These are phyloP conservation scores for Lophium mytilinum DNA, from an alignment of 495 filamentous ascomycete species.

Conservation along the genomic window DNA sequence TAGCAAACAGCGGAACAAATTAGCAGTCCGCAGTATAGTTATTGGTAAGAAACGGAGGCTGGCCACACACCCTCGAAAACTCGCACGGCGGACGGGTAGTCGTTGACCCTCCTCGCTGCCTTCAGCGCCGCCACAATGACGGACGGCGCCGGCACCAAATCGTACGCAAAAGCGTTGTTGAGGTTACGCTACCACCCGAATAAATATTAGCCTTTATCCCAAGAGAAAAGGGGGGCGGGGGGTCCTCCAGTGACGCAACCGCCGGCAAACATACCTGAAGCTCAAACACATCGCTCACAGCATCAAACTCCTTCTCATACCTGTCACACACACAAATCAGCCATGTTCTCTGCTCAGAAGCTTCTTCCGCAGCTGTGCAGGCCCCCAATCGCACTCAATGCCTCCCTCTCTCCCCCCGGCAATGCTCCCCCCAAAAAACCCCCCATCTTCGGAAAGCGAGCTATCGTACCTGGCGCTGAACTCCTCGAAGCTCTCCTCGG, in stretches of 20 bases:
- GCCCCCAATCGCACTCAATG: background rate
- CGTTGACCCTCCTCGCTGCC: slow-evolving; percentile 92
- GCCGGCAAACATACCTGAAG: slow-evolving; percentile 70
- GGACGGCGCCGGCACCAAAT: slow-evolving; percentile 90
- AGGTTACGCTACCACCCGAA: slow-evolving; percentile 72
- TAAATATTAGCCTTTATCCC: slow-evolving; percentile 4
- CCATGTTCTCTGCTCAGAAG: slow-evolving; percentile 16
- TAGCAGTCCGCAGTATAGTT: background rate
- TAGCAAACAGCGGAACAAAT: slow-evolving; percentile 32
- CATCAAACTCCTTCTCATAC: slow-evolving; percentile 98
- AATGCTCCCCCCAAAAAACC: background rate
- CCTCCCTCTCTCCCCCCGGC: background rate
- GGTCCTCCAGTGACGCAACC: background rate
- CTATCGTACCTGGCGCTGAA: slow-evolving; percentile 86
- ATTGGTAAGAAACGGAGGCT: background rate
- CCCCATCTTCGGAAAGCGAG: background rate
- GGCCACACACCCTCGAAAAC: slow-evolving; percentile 88
- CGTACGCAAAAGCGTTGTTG: slow-evolving; percentile 99
- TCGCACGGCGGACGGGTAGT: slow-evolving; percentile 94
- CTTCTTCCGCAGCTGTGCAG: no score
- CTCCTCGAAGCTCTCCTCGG: slow-evolving; percentile 96
- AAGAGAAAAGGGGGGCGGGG: background rate
- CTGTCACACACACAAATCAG: slow-evolving; percentile 42
- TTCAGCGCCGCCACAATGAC: slow-evolving; percentile 86
- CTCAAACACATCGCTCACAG: slow-evolving; percentile 98